Percentiles rank a stretch among this genome's conserved stretches.
Conservation (phyloP, 2,329 filamentous ascomycete genomes). For the Dothideomycetes sp. region DNA sequence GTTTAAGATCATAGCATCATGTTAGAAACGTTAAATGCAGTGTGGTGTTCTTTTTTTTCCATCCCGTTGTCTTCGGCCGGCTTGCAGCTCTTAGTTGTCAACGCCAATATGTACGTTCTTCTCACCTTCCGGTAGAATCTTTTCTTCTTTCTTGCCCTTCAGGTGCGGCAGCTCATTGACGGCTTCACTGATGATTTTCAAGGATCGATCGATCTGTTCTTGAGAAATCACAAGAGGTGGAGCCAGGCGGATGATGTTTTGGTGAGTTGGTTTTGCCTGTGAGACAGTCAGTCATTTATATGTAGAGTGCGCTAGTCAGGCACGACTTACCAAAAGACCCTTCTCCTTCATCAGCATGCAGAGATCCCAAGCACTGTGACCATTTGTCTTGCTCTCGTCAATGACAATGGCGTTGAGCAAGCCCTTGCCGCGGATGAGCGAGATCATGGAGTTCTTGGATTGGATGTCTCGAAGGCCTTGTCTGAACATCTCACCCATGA, state of each 20-base stretch:
- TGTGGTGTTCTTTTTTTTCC: background rate
- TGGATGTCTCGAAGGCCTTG: slow-evolving; percentile 66
- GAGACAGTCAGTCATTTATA: slow-evolving; percentile 30
- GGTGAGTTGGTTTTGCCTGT: slow-evolving; percentile 94
- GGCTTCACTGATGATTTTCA: slow-evolving; percentile 72
- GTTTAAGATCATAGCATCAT: slow-evolving; percentile 8
- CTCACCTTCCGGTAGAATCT: slow-evolving; percentile 50
- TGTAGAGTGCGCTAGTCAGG: slow-evolving; percentile 50
- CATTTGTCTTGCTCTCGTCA: slow-evolving; percentile 75
- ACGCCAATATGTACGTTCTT: slow-evolving; percentile 53
- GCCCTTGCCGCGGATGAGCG: slow-evolving; percentile 79
- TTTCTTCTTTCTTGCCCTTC: slow-evolving; percentile 47
- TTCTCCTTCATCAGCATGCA: slow-evolving; percentile 94
- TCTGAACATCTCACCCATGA: slow-evolving; percentile 73
- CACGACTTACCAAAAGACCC: slow-evolving; percentile 64
- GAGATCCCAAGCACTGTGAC: slow-evolving; percentile 88
- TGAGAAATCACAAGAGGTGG: slow-evolving; percentile 92
- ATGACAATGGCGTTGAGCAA: slow-evolving; percentile 94
- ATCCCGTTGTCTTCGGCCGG: background rate
- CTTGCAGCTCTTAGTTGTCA: slow-evolving; percentile 43
- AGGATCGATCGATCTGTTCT: slow-evolving; percentile 66
- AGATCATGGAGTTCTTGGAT: slow-evolving; percentile 60
- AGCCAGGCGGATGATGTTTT: slow-evolving; percentile 97
- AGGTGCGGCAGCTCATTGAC: slow-evolving; percentile 68
- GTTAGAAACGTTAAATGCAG: slow-evolving; percentile 9